phyloP scores from a whole-genome alignment of 2,329 filamentous ascomycete species.

The Aquanectria penicillioides region DNA sequence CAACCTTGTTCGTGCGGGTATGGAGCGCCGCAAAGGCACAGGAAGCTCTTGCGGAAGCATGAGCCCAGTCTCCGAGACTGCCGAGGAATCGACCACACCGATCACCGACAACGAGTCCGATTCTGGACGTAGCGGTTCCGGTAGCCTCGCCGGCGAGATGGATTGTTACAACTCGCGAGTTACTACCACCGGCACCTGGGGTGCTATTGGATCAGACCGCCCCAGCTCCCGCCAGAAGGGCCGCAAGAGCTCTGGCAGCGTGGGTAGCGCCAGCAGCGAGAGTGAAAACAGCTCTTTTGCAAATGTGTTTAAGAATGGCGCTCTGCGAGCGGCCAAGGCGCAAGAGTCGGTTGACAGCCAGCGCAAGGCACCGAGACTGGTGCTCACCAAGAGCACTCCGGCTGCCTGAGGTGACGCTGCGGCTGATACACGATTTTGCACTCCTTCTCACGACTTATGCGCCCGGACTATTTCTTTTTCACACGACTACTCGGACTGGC shows the following conservation, averaged over 20 bases:
- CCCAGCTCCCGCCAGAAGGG: constrained; percentile 76
- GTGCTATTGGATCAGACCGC: constrained; percentile 88
- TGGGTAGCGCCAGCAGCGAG: constrained; percentile 66
- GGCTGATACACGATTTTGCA: constrained; percentile 29
- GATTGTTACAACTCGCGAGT: constrained; percentile 79
- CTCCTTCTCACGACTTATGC: constrained; percentile 50
- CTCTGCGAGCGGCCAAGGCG: constrained; percentile 61
- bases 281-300: constrained; percentile 70
- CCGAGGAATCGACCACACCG: constrained; percentile 73
- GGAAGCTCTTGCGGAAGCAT: constrained; percentile 79
- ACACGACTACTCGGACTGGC: constrained; percentile 50
- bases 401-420: constrained; percentile 39
- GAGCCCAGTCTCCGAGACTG: constrained; percentile 88
- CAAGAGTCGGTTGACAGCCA: constrained; percentile 68
- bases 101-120: constrained; percentile 80
- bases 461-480: constrained; percentile 48
- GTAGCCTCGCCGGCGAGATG: constrained; percentile 80
- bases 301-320: constrained; percentile 71
- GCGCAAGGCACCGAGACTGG: constrained; percentile 86
- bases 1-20: constrained; percentile 89
- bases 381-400: constrained; percentile 72
- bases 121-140: constrained; percentile 76
- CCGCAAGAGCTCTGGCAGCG: constrained; percentile 71
- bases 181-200: constrained; percentile 75
- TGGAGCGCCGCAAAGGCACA: constrained; percentile 84